Base-by-base conservation (phyloP, 306 rosid genomes). In the Quercus glauca region DNA sequence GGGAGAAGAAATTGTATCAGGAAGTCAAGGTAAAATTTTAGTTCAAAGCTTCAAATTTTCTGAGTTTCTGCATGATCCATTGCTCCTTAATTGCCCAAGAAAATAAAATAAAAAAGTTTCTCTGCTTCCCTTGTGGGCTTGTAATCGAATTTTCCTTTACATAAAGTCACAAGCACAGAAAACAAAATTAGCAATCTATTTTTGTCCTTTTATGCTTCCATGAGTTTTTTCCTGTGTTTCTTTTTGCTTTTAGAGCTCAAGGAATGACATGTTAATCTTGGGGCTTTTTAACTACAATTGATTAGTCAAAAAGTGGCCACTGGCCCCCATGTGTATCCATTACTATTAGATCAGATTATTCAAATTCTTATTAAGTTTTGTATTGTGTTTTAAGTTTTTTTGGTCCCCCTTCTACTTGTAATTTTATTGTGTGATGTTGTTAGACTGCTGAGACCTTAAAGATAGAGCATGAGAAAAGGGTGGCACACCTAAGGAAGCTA, bases 1-100 rank as follows among this genome's bases (percentile, higher is more conserved):
- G 99, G 99, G 99, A 94, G 85, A 92, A 92, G 85, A 92, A 90
- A 81, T 82, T 94, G 78, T 90, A 78, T 83, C 92, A 90, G 76
- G 99, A 94, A 76, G 99, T 91, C 76, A 94, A 92, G 97, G 99
- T 92, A 87, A 31, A 79, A 43, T 28, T 80, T 76, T n/a, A 28
- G 11, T 35, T 37, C 70, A 59, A 29, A 19, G 10, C 29, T 29
- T 51, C 73, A 41, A 41, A 7, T 41, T 41, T 8, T 41, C 45
- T 2, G 45, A 41, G 12, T 41, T 41, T 41, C 53, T 10, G 37
- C 60, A 61, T 75, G 58, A 57, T 59, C 12, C 55, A 43, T 45
- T 80, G 56, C 56, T 43, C 52, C 49, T 12, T 10, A 41, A 74
- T 77, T 21, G 45, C 65, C 57, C 18, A 13, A 37, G 61, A 85